A percentile compares a stretch with the other conserved stretches of the same genome.
Conservation (phyloP, 805 yeast species). For the Candida hungchunana region DNA sequence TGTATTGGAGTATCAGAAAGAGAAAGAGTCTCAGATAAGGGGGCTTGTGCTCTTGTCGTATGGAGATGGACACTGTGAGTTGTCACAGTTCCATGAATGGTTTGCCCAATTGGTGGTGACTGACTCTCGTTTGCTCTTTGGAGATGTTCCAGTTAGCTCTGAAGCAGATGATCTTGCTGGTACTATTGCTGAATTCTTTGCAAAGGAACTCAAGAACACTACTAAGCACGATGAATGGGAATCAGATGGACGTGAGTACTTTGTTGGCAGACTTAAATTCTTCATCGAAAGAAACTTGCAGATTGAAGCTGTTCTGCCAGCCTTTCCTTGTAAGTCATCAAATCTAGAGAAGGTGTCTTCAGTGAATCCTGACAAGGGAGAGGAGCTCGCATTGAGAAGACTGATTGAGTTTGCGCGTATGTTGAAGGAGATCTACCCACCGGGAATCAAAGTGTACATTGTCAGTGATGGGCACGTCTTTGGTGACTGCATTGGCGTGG, state of each 20-base stretch:
- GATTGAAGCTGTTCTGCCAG: constrained; percentile 57
- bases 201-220: constrained; percentile 41
- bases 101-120: no score
- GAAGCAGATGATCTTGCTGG: constrained; percentile 24
- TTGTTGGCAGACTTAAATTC: constrained; percentile 38
- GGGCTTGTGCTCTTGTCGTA: constrained; percentile 35
- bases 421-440: constrained; percentile 41
- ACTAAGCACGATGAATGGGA: constrained; percentile 45
- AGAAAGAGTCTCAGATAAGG: constrained; percentile 31
- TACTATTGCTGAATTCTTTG: constrained; percentile 41
- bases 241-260: constrained; percentile 39
- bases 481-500: constrained; percentile 60
- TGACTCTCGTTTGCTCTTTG: no score
- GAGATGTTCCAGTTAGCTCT: constrained; percentile 21
- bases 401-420: constrained; percentile 31
- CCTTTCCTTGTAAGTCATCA: constrained; percentile 64
- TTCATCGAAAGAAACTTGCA: constrained; percentile 45
- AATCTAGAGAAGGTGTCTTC: constrained; percentile 49
- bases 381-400: constrained; percentile 38
- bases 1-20: constrained; percentile 30
- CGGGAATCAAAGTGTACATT: constrained; percentile 52
- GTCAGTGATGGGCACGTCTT: constrained; percentile 66
- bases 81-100: constrained; percentile 31
- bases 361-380: constrained; percentile 50
- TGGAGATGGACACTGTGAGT: constrained; percentile 21